Conservation (phyloP, 2,329 filamentous ascomycete species). For the Penicillium sp. region DNA sequence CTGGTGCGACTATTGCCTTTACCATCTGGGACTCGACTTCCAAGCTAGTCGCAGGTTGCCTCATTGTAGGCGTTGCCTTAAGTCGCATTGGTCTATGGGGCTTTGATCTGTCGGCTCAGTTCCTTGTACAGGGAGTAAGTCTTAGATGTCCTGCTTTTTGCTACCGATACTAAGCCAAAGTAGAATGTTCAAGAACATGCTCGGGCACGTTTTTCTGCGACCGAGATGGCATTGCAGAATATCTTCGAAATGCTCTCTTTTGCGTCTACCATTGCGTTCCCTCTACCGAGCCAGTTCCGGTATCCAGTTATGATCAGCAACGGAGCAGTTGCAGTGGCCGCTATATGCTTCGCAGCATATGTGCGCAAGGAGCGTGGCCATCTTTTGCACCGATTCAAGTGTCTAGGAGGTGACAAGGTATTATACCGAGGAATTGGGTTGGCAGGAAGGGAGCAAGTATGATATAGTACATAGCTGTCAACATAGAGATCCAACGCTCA, state of each 20-base stretch:
- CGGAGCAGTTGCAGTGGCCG: constrained; percentile 29
- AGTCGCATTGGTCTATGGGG: constrained; percentile 59
- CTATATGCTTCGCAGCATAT: constrained; percentile 49
- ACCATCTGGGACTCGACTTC: constrained; percentile 29
- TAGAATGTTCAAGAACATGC: constrained; percentile 52
- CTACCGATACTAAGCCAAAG: background rate
- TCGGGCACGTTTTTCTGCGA: constrained; percentile 64
- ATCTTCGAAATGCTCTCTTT: constrained; percentile 65
- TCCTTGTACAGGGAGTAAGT: constrained; percentile 56
- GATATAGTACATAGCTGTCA: background rate
- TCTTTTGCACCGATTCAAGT: constrained; percentile 46
- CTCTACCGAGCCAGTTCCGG: constrained; percentile 58
- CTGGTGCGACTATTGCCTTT: constrained; percentile 44
- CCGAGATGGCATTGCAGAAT: constrained; percentile 65
- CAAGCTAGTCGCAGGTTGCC: constrained; percentile 42
- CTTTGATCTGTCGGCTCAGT: constrained; percentile 57
- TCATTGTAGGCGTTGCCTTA: constrained; percentile 50
- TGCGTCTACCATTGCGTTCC: constrained; percentile 60
- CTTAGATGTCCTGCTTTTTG: background rate
- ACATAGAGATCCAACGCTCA: background rate
- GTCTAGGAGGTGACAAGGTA: constrained; percentile 19
- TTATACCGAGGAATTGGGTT: constrained; percentile 1
- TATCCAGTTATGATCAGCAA: constrained; percentile 59
- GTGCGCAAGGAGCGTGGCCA: constrained; percentile 57
- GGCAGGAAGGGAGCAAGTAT: background rate